A percentile compares a stretch with the other conserved stretches of the same genome.
These are phyloP conservation scores for Tylopilus intermedius DNA, from an alignment of 768 basidiomycete genomes.

Conservation along the genomic window DNA sequence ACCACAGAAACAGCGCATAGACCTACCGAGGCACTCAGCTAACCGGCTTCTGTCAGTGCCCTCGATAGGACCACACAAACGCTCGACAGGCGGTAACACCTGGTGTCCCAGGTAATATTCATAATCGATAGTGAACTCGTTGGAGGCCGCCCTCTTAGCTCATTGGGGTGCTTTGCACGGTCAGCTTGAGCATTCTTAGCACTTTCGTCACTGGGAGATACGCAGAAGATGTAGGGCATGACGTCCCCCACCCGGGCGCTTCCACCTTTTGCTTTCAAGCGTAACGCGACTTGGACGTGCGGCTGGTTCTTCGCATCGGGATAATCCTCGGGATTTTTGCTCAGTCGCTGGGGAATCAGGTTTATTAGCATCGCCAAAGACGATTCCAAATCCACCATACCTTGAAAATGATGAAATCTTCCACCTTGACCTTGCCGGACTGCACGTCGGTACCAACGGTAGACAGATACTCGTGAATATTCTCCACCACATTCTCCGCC, in stretches of 20 bases:
- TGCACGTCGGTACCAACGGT: constrained; percentile 75
- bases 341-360: constrained; percentile 60
- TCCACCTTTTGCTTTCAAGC: constrained; percentile 80
- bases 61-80: constrained; percentile 93
- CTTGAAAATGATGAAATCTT: constrained; percentile 94
- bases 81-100: constrained; percentile 89
- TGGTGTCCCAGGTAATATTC: constrained; percentile 90
- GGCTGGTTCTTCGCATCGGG: constrained; percentile 94
- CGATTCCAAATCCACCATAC: constrained; percentile 35
- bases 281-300: constrained; percentile 92
- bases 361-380: neutral
- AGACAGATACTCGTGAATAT: constrained; percentile 87
- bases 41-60: constrained; percentile 89
- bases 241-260: constrained; percentile 86
- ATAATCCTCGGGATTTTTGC: constrained; percentile 96
- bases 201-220: constrained; percentile 64
- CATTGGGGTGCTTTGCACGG: constrained; percentile 89
- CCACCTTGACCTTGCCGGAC: constrained; percentile 71
- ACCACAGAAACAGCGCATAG: neutral
- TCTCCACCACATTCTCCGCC: constrained; percentile 83
- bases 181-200: constrained; percentile 82
- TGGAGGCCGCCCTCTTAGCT: constrained; percentile 57
- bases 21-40: constrained; percentile 89
- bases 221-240: constrained; percentile 92
- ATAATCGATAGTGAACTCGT: constrained; percentile 74